Base-by-base conservation (phyloP, 208 protist species). In the Wallacemonas rigidus region DNA sequence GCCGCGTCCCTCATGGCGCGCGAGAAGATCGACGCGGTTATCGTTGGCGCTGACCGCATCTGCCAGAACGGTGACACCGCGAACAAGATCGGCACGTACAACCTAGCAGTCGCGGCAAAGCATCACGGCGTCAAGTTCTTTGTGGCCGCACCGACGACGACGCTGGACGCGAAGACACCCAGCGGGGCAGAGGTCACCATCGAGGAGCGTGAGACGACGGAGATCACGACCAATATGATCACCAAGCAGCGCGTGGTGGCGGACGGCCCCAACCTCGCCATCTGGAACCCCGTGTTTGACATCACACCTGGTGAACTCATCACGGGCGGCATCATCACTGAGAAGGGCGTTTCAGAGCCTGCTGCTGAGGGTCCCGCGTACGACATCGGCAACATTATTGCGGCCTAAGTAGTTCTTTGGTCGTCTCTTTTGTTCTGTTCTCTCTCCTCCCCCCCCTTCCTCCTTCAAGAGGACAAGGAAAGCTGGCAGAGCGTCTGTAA, bases 271-370 rank as follows among this genome's bases (percentile, higher is more conserved):
- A 69, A 72, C 39, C 81, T 98, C 44, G 72, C 67, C 35, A 87
- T 98, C 47, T 99, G 97, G 96, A 99, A 99, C 78, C 98, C 98
- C 1, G 92, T 97, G 6, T 99, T 99, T 74, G 97, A 99, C 80
- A 95, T 99, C n/a, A 99, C 98, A 0, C 97, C 98, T 2, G 89
- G 79, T 11, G 79, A 77, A 48, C 83, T 99, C 4, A 98, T 99
- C 68, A 98, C 94, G 1, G 93, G 94, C 36, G 94, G 94, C 53
- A 97, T 98, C 73, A 95, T 98, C 57, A 98, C 95, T 8, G 96
- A 98, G 69, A 80, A 83, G 64, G 96, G 95, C 47, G 93, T 98
- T 35, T 51, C 90, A 43, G 69, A 48, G 36, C 93, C 93, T 9
- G 69, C 85, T 3, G 58, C 72, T 0, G 14, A 17, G 2, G 80